Conservation (phyloP, 257 asterid genomes). For the Forsythia viridissima region DNA sequence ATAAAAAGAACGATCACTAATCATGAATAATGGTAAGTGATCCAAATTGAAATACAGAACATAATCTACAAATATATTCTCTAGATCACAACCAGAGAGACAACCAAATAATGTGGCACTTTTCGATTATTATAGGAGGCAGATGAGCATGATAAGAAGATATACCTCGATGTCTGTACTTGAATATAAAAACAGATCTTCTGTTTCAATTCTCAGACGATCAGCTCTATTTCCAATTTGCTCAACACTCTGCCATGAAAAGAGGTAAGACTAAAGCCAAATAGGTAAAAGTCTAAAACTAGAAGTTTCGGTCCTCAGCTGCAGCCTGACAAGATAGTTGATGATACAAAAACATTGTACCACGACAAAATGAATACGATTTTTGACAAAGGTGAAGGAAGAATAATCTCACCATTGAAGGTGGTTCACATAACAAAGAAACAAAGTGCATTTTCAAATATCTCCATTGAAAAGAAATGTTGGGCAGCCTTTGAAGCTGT, state of each 20-base stretch:
- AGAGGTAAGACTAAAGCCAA: constrained; percentile 7
- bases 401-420: too few species aligned
- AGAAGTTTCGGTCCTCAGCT: constrained; percentile 2
- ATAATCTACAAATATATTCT: not conserved
- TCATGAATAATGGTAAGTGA: not conserved
- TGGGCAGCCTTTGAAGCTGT: not conserved
- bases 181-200: constrained; percentile 66
- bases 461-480: constrained; percentile 11
- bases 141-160: constrained; percentile 22
- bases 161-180: constrained; percentile 92
- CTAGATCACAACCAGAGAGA: not conserved
- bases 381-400: too few species aligned
- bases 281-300: not conserved
- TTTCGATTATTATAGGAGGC: not conserved
- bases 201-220: constrained; percentile 67
- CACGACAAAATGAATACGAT: not conserved
- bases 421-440: not conserved
- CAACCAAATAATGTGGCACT: not conserved
- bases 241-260: constrained; percentile 77
- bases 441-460: not conserved
- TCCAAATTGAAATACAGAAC: constrained; percentile 8
- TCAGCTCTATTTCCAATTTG: constrained; percentile 94
- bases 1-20: not conserved
- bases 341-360: not conserved
- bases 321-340: not conserved